These are phyloP conservation scores for Mrakia gelida DNA, from an alignment of 768 basidiomycete genomes.

Conservation along the genomic window DNA sequence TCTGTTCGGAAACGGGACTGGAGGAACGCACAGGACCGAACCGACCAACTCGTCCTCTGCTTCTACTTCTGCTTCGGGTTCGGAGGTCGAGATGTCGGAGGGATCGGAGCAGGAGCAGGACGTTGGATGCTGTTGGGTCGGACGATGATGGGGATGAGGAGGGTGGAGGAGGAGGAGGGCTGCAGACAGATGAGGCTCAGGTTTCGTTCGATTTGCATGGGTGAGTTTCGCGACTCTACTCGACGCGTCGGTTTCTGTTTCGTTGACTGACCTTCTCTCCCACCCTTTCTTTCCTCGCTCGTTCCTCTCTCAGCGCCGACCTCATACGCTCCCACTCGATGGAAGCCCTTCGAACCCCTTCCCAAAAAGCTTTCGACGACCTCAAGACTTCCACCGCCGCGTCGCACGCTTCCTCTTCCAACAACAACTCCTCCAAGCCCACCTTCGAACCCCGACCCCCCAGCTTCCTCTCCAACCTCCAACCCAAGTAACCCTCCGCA, in stretches of 20 bases:
- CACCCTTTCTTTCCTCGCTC: too few relatives aligned
- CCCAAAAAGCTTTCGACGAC: constrained; percentile 5
- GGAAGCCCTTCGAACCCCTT: background rate
- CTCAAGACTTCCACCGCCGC: constrained; percentile 3
- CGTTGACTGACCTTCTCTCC: background rate
- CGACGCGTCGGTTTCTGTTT: background rate
- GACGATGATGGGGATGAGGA: background rate
- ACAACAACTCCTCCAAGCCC: too few relatives aligned
- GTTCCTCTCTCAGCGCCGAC: constrained; percentile 2
- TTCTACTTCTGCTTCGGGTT: background rate
- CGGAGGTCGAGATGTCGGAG: background rate
- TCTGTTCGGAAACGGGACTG: background rate
- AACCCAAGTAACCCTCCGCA: constrained; percentile 46
- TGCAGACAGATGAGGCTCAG: background rate
- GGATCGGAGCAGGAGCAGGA: background rate
- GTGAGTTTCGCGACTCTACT: background rate
- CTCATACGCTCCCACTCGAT: constrained; percentile 1
- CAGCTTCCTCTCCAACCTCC: background rate
- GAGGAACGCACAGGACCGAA: background rate
- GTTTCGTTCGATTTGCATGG: background rate
- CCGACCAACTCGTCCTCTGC: background rate
- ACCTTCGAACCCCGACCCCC: background rate
- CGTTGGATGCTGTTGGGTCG: background rate
- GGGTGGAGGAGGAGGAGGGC: background rate
- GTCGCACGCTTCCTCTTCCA: background rate